Base-by-base conservation (phyloP, 2,329 filamentous ascomycete genomes). In the Cladophialophora chaetospira region DNA sequence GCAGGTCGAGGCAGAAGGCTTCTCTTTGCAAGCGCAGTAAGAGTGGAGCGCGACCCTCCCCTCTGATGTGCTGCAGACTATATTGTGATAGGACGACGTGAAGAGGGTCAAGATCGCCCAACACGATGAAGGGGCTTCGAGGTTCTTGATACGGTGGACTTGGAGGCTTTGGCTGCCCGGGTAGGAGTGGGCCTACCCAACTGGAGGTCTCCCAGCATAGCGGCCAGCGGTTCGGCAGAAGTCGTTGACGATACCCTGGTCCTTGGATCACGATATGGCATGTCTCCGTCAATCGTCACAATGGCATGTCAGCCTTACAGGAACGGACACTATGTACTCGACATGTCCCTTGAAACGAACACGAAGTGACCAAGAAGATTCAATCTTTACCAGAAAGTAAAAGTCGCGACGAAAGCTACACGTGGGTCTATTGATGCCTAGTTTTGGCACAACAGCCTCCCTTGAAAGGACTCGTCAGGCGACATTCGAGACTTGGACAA, bases 61-160 rank as follows among this genome's bases (percentile, higher is more conserved):
- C 23, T 46, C 31, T 33, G 33, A 29, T 40, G 43, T 36, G n/a
- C 44, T 25, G 35, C 21, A 15, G 38, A 23, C 25, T 42, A 40
- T 25, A n/a, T 33, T 28, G 44, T 58, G 55, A 48, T 58, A 38
- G 44, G 33, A 31, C 50, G 55, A 45, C 53, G 50, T 53, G 36
- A 49, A 33, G 43, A 26, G 25, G 17, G 43, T 54, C 17, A 35
- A 46, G 43, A 54, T 54, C 48, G 55, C 17, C 38, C 19, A 23
- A 50, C 15, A 45, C 48, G 25, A 36, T 21, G 50, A 38, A 35
- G 43, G 43, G 28, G 28, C 13, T 15, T 40, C 50, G 49, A 29
- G 21, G 19, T 36, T 33, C 44, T 38, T 45, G 45, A 53, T 58
- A 53, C 55, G 55, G 50, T 43, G 28, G 45, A 48, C n/a, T 26